phyloP scores from a whole-genome alignment of 495 filamentous ascomycete genomes.

The Hypoxylon crocopeplum region DNA sequence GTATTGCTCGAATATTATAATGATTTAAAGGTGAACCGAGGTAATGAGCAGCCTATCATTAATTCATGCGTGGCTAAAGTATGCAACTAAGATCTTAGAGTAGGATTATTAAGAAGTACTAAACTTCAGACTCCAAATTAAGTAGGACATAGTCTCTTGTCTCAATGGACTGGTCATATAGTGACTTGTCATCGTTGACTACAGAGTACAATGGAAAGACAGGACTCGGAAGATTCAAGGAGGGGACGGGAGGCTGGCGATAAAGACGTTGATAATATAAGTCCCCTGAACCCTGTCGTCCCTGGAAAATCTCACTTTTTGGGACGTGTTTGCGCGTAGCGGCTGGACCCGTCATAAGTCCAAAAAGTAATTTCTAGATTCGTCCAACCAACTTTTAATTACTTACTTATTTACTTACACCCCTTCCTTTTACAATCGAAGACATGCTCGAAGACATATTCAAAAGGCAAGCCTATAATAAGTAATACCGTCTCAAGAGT shows the following conservation, averaged over 20 bases:
- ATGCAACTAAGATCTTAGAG: no score
- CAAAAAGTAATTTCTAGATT: constrained; percentile 21
- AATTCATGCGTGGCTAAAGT: no score
- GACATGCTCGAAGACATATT: background rate
- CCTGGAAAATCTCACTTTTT: constrained; percentile 34
- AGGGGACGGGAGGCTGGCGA: constrained; percentile 16
- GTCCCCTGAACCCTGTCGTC: constrained; percentile 33
- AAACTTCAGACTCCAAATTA: background rate
- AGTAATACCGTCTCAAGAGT: constrained; percentile 11
- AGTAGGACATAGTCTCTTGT: no score
- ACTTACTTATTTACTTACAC: no score
- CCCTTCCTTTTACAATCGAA: constrained; percentile 14
- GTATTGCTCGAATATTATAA: background rate
- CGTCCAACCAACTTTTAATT: constrained; percentile 19
- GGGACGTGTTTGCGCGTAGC: constrained; percentile 38
- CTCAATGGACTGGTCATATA: no score
- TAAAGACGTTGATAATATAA: constrained; percentile 29
- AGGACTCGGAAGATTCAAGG: constrained; percentile 6
- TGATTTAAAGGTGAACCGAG: constrained; percentile 21
- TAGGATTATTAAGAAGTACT: background rate
- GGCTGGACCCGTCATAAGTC: constrained; percentile 32
- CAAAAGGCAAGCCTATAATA: constrained; percentile 7
- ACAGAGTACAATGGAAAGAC: background rate
- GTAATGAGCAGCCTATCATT: background rate
- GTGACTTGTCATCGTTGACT: background rate